Conservation (phyloP, 2,329 filamentous ascomycete species). For the Cladobotryum protrusum region DNA sequence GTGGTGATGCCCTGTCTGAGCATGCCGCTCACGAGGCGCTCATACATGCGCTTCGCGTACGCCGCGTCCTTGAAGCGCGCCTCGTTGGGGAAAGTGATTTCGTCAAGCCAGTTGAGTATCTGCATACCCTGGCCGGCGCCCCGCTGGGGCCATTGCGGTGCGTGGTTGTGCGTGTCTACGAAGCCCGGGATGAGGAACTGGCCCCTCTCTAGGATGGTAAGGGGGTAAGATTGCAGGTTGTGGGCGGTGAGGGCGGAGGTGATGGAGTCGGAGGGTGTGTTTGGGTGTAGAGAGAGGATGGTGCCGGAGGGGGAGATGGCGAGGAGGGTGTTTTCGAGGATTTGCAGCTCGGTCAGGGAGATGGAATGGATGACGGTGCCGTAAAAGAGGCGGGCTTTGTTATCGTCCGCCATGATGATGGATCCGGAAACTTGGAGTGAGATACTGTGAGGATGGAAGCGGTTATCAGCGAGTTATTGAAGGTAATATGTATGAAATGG, state of each 20-base stretch:
- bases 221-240: not conserved
- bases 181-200: conserved; percentile 55
- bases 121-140: conserved; percentile 45
- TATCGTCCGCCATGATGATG: too few relatives aligned
- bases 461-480: too few relatives aligned
- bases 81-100: conserved; percentile 60
- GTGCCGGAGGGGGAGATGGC: conserved; percentile 19
- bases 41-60: conserved; percentile 49
- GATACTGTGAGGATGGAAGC: too few relatives aligned
- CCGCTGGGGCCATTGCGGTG: conserved; percentile 49
- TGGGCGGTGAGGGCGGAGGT: conserved; percentile 12
- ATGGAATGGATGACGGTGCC: conserved; percentile 38
- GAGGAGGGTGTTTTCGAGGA: conserved; percentile 34
- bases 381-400: conserved; percentile 26
- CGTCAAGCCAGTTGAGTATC: conserved; percentile 56
- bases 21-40: conserved; percentile 48
- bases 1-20: conserved; percentile 58
- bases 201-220: conserved; percentile 27
- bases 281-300: conserved; percentile 20
- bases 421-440: too few relatives aligned
- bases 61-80: conserved; percentile 49
- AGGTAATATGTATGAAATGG: too few relatives aligned
- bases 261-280: conserved; percentile 13
- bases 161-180: conserved; percentile 64
- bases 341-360: conserved; percentile 25